phyloP scores from a whole-genome alignment of 768 basidiomycete species.

The Russula foetens region DNA sequence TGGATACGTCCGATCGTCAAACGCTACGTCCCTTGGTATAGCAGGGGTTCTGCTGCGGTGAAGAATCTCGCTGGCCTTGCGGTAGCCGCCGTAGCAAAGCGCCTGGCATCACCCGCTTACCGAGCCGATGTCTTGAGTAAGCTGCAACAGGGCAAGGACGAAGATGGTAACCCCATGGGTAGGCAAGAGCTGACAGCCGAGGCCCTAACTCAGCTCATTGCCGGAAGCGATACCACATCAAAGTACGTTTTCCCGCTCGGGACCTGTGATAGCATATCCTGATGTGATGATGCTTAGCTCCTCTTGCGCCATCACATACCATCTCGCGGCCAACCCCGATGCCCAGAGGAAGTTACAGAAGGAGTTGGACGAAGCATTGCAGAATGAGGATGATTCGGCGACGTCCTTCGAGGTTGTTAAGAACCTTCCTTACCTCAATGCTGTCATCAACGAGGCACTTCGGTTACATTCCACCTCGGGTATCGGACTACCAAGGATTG shows the following conservation, averaged over 20 bases:
- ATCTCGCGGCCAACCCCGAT: constrained; percentile 60
- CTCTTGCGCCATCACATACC: constrained; percentile 82
- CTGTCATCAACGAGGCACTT: constrained; percentile 81
- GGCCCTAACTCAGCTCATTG: constrained; percentile 77
- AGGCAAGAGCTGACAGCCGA: constrained; percentile 83
- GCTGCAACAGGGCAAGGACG: constrained; percentile 70
- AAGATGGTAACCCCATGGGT: constrained; percentile 74
- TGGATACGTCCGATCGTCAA: constrained; percentile 29
- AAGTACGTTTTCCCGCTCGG: constrained; percentile 47
- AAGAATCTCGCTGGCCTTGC: constrained; percentile 31
- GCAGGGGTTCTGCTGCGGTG: constrained; percentile 26
- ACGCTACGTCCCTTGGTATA: constrained; percentile 31
- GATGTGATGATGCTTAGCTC: constrained; percentile 41
- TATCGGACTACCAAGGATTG: constrained; percentile 74
- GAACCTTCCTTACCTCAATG: constrained; percentile 69
- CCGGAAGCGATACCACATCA: constrained; percentile 88
- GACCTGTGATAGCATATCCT: background rate
- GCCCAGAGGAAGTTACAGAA: constrained; percentile 65
- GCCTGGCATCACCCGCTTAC: constrained; percentile 60
- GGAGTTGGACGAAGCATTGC: constrained; percentile 60
- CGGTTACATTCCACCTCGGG: constrained; percentile 80
- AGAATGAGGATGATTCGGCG: constrained; percentile 51
- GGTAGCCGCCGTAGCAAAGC: constrained; percentile 46
- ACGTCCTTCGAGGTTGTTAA: constrained; percentile 64
- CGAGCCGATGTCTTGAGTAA: constrained; percentile 76